Base-by-base conservation (phyloP, 2,329 filamentous ascomycete species). In the Cladophialophora carrionii region DNA sequence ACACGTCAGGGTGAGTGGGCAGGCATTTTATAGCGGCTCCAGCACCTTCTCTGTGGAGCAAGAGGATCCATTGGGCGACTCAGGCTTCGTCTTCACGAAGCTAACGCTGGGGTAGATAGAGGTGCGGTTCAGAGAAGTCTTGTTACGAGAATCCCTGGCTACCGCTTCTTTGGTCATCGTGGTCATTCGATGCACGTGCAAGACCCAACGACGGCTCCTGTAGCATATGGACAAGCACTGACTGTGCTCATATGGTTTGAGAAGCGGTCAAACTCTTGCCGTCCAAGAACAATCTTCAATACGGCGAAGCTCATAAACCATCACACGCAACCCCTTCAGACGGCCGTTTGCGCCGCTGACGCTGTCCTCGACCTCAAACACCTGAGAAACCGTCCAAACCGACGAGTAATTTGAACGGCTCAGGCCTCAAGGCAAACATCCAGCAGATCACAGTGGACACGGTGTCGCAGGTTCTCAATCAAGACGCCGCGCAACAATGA, bases 21-120 rank as follows among this genome's bases (percentile, higher is more conserved):
- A 71, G 31, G 76, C 74, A 1, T 76, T 67, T 41, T 77, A 78
- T 63, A 76, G 74, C 0, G 75, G 76, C 8, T 60, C 71, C 7
- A 64, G 65, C 31, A 72, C 68, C 0, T 74, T 76, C 57, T 59
- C 75, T 17, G 65, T 73, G n/a, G 75, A 78, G 58, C 54, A 70
- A n/a, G 71, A 65, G 0, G 76, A 78, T 70, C 62, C 55, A 3
- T n/a, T 71, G 31, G 68, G 64, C 14, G 52, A 64, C 22, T 57
- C 48, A 60, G 70, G 70, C 7, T 71, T 71, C 41, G 61, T 58
- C 9, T 70, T 71, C 48, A 56, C 29, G 24, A 54, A 55, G 52
- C n/a, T 34, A 12, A 17, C 29, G 52, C 14, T 26, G 12, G n/a
- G 9, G 3, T 43, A 41, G 37, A 43, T n/a, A 20, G 37, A 43